Evolutionary conservation across 805 yeast species (phyloP), one percentile per base, ranked within the genome.

Genomic region (Nakazawaea peltata): DNA sequence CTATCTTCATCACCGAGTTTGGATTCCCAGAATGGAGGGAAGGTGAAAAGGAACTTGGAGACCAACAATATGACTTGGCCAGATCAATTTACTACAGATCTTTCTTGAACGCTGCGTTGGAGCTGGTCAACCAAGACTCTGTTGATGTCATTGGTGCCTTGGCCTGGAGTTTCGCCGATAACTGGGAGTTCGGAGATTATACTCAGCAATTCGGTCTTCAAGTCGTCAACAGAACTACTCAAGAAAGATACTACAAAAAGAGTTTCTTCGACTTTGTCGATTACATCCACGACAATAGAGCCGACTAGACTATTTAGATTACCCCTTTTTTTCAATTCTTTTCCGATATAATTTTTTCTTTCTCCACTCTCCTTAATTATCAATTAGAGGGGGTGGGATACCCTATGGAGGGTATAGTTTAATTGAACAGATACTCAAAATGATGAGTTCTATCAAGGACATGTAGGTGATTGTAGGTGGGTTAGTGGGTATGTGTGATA

Each of bases 91-190:
- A 57, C 45, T 54, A 44, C 39, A 42, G 53, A 33, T 46, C 50
- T 4, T 59, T 49, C 41, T 33, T 57, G 39, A 44, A 52, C 22
- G 47, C 50, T 14, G 44, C 51, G 17, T 41, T 59, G 24, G 45
- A 52, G 22, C 50, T 51, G 25, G 41, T 41, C 23, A 32, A 51
- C 21, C 42, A 43, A 13, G 60, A 54, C 37, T 42, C 43, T 3
- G 55, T 57, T 16, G 41, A 50, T 4, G 45, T 59, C 19, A 43
- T 44, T 16, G 61, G 61, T 11, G 54, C 55, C 9, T 45, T 54
- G 28, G 56, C 56, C 3, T 57, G 63, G 64, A 46, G 57, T n/a
- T 44, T 50, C 35, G 48, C 52, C 23, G 64, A 59, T 40, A 53
- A 57, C 37, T 48, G 56, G 47, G 63, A 59, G 38, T 57, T 59